phyloP scores from a whole-genome alignment of 83 land plant genomes.

The Thuja plicata region DNA sequence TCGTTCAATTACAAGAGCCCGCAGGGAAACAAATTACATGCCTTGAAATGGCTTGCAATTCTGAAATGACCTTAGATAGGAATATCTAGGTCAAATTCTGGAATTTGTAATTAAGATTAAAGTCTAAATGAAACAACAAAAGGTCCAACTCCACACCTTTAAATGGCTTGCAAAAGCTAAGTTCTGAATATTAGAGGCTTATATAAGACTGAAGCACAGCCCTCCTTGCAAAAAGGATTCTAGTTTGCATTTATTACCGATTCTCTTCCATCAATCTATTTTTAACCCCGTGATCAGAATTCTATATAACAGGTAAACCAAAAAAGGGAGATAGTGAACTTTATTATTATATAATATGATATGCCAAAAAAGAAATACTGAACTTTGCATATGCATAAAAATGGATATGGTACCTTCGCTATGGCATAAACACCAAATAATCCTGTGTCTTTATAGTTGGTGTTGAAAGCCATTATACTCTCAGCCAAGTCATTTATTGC shows the following conservation, averaged over 20 bases:
- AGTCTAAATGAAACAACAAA: not conserved
- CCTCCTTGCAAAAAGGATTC: not conserved
- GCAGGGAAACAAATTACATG: too few species aligned
- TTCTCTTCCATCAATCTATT: not conserved
- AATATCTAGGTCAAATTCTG: not conserved
- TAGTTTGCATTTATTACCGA: not conserved
- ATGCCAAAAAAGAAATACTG: not conserved
- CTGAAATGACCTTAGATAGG: too few species aligned
- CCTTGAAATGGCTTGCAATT: too few species aligned
- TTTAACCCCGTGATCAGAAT: not conserved
- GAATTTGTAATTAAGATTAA: too few species aligned
- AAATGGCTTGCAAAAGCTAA: not conserved
- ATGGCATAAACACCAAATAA: constrained; percentile 55
- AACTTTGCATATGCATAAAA: not conserved
- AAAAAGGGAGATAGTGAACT: not conserved
- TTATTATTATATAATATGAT: not conserved
- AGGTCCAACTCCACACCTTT: not conserved
- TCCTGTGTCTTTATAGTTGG: constrained; percentile 55
- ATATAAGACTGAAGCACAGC: not conserved
- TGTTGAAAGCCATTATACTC: constrained; percentile 59
- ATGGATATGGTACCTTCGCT: constrained; percentile 27
- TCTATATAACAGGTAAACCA: not conserved
- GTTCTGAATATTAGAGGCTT: not conserved
- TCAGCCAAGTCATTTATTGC: constrained; percentile 42
- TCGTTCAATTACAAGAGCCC: not conserved